Evolutionary conservation across 352 stramenopile genomes (phyloP).

Genomic region (Phytopythium delawarense): DNA sequence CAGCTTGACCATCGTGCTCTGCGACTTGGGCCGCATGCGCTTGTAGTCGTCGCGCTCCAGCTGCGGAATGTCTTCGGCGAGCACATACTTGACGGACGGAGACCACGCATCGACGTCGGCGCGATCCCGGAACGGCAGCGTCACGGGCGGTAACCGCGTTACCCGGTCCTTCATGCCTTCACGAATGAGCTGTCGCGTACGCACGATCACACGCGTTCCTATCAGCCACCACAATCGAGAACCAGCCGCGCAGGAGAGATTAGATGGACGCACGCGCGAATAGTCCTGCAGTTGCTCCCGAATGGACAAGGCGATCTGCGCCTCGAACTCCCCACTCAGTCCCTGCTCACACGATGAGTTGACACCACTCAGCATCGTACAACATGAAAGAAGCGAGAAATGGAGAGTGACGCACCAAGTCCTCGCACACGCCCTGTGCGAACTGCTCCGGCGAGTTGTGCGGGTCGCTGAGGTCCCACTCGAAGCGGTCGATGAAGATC

Average conservation of each 20-base stretch:
- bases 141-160: conserved; percentile 52
- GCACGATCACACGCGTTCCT: background rate
- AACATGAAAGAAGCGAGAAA: no score
- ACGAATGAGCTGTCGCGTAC: conserved; percentile 48
- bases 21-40: conserved; percentile 63
- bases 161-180: conserved; percentile 62
- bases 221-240: conserved; percentile 5
- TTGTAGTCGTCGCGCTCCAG: conserved; percentile 80
- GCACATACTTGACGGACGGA: conserved; percentile 68
- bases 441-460: conserved; percentile 69
- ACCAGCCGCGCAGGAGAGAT: background rate
- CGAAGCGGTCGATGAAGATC: conserved; percentile 77
- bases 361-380: no score
- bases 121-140: conserved; percentile 53
- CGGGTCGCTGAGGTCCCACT: conserved; percentile 73
- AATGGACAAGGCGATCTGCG: conserved; percentile 72
- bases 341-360: conserved; percentile 24
- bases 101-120: conserved; percentile 57
- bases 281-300: conserved; percentile 77
- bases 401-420: conserved; percentile 39
- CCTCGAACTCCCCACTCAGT: conserved; percentile 75
- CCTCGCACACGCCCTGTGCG: conserved; percentile 58
- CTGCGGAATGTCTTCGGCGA: conserved; percentile 68
- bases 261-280: conserved; percentile 34
- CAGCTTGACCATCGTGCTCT: conserved; percentile 34